Evolutionary conservation across 2,329 filamentous ascomycete genomes (phyloP), one percentile per base, ranked within the genome.

Genomic region (Pezicula carpinea): DNA sequence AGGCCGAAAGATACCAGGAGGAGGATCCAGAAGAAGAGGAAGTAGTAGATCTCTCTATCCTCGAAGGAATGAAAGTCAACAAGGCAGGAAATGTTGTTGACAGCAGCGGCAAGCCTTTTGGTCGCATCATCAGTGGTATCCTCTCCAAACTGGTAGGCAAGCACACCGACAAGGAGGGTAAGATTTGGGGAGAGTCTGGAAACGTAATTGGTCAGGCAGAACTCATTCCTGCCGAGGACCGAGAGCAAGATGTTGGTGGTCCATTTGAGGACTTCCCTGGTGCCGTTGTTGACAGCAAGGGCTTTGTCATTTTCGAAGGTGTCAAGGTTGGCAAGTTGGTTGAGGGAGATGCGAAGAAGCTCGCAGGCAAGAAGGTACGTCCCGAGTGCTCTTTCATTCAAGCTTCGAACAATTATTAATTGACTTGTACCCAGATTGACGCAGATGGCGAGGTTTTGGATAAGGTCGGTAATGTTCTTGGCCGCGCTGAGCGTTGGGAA

Each of bases 131-230:
- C 29, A 76, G 83, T 54, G 85, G 85, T 32, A 77, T 82, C 14
- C 56, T 79, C 15, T 78, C 83, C 64, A 72, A 84, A 52, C 73
- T 88, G 5, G 64, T 82, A 26, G 83, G 83, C 56, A 80, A 77
- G 58, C 77, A 78, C 59, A 70, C 80, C 29, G 83, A 87, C 52
- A 79, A 78, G 45, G 68, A 85, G 31, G 85, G 85, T 38, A 73
- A 84, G 53, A 83, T 89, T 67, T 88, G 81, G 79, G 82, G 82
- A 59, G 83, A 87, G 51, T 72, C 72, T 5, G 85, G 85, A 50
- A 79, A 87, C 62, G 71, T 85, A 32, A 76, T 88, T 43, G 85
- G 85, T 23, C 77, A 77, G 44, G 80, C 76, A 36, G 83, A 88
- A 65, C 76, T 83, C 11, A 76, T 85, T 49, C 76, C 83, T 3